Conservation (phyloP, 768 basidiomycete species). For the Mycena leptocephala region DNA sequence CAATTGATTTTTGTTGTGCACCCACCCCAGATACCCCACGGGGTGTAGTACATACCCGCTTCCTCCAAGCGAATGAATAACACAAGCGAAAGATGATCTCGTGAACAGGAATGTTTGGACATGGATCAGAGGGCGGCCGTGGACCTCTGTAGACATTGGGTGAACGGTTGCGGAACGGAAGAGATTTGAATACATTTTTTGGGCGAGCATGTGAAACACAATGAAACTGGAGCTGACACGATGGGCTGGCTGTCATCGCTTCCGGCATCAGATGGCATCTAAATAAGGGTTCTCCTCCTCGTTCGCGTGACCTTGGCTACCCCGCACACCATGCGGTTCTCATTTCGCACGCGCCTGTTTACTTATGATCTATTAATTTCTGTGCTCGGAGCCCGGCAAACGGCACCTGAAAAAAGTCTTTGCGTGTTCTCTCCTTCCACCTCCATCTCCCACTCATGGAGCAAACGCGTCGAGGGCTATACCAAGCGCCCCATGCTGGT, state of each 20-base stretch:
- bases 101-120: not conserved
- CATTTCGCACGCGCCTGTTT: too few relatives aligned
- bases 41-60: too few relatives aligned
- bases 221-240: too few relatives aligned
- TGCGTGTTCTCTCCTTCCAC: conserved; percentile 34
- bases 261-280: not conserved
- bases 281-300: not conserved
- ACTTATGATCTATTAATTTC: too few relatives aligned
- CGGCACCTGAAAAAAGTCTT: conserved; percentile 35
- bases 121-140: too few relatives aligned
- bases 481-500: conserved; percentile 19
- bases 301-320: not conserved
- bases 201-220: too few relatives aligned
- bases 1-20: too few relatives aligned
- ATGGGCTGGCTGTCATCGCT: not conserved
- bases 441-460: conserved; percentile 39
- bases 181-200: too few relatives aligned
- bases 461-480: conserved; percentile 37
- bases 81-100: not conserved
- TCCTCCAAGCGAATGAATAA: not conserved
- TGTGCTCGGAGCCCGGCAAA: too few relatives aligned
- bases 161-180: too few relatives aligned
- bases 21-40: not conserved
- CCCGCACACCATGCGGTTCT: not conserved
- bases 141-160: too few relatives aligned